Evolutionary conservation across 495 filamentous ascomycete genomes (phyloP), one percentile per base, ranked within the genome.

Genomic region (Trichoderma erinaceum): DNA sequence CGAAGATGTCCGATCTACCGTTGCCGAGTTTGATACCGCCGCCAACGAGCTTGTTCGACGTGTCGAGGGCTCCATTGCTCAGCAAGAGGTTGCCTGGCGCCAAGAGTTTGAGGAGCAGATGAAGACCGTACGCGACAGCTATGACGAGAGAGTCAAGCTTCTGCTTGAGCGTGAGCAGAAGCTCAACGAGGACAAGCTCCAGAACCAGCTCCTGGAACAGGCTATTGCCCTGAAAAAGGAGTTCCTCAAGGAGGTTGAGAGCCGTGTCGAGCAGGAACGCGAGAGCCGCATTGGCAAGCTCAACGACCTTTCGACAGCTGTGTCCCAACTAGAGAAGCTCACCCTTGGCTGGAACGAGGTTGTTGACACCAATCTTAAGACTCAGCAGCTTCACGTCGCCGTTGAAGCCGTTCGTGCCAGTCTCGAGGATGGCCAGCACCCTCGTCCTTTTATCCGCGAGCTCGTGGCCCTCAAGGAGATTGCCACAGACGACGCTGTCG

Each of bases 401-500:
- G 90, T 98, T 35, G 96, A 99, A 71, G 92, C 94, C 46, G 92
- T 99, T 7, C 89, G 91, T 50, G 86, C 90, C 69, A 88, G 87
- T 63, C 86, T 97, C 25, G 89, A 92, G 75, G 88, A 88, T 61
- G 80, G 88, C 16, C 82, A 88, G 61, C 85, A 86, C 68, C 88
- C 94, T 48, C 85, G 87, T 27, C 95, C 95, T 0, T 99, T 99
- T 76, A 81, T 96, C 70, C 86, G 86, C 65, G 95, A 99, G 78
- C 85, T 99, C 3, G 92, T 94, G 21, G 95, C 96, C 32, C 83
- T 99, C 56, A 97, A 97, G 80, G 92, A 97, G 77, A 88, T 96
- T 70, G 92, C 92, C 25, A 79, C 83, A 21, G 88, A 92, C 50
- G 90, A 97, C 75, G 78, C 89, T 2, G 90, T 97, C 11, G 89